These are phyloP conservation scores for Fusarium keratoplasticum DNA, from an alignment of 2,329 filamentous ascomycete species.

Conservation along the genomic window DNA sequence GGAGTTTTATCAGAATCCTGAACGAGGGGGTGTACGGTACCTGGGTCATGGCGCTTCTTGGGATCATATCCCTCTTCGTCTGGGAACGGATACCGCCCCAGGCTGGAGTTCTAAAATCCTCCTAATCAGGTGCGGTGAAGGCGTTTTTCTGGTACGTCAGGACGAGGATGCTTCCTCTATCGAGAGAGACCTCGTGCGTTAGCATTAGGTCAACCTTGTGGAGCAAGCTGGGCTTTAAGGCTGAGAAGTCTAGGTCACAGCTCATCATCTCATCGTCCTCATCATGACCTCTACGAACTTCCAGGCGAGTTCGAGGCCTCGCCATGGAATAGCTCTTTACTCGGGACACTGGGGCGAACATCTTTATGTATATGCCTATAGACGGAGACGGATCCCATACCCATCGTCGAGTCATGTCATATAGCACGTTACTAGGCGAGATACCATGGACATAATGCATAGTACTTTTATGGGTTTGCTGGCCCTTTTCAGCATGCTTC, in stretches of 20 bases:
- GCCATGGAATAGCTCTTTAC: not conserved
- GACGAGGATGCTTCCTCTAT: not conserved
- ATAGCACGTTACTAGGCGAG: not conserved
- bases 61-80: not conserved
- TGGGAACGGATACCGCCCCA: not conserved
- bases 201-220: not conserved
- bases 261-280: not conserved
- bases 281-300: not conserved
- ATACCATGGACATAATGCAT: conserved; percentile 2
- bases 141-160: not conserved
- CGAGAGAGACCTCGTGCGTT: not conserved
- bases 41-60: not conserved
- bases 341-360: not conserved
- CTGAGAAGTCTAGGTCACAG: not conserved
- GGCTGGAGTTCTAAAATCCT: not conserved
- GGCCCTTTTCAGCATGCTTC: not conserved
- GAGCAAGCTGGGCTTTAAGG: not conserved
- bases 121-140: not conserved
- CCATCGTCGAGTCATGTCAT: not conserved
- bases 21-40: not conserved
- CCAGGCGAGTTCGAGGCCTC: not conserved
- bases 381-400: not conserved
- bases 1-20: conserved; percentile 2
- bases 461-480: not conserved
- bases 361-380: not conserved